Evolutionary conservation across 2,329 filamentous ascomycete species (phyloP).

Genomic region (Aspergillus costaricaensis): DNA sequence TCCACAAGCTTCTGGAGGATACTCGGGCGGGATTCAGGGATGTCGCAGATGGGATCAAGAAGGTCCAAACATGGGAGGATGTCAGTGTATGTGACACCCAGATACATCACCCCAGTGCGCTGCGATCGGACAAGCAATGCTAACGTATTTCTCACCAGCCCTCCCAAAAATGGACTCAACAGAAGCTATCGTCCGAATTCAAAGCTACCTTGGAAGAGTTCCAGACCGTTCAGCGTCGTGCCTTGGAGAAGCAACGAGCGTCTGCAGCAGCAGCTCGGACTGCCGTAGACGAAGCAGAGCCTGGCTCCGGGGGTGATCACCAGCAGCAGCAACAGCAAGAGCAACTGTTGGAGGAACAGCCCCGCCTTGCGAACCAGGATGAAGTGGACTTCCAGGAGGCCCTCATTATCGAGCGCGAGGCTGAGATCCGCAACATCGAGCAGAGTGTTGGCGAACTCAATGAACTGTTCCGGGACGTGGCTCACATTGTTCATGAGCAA

Average conservation of each 20-base stretch:
- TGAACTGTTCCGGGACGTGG: constrained; percentile 96
- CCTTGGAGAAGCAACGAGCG: constrained; percentile 88
- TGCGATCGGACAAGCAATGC: constrained; percentile 13
- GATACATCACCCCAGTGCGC: neutral
- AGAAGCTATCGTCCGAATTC: constrained; percentile 93
- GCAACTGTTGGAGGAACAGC: constrained; percentile 74
- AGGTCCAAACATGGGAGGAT: constrained; percentile 82
- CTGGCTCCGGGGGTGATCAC: constrained; percentile 35
- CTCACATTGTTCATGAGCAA: constrained; percentile 93
- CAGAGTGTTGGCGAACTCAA: constrained; percentile 94
- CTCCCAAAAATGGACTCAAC: constrained; percentile 93
- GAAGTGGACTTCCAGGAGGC: constrained; percentile 98
- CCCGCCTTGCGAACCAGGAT: constrained; percentile 82
- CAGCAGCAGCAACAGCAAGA: constrained; percentile 63
- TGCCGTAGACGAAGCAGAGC: constrained; percentile 64
- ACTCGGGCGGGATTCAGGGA: constrained; percentile 85
- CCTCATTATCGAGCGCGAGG: constrained; percentile 92
- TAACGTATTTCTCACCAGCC: constrained; percentile 57
- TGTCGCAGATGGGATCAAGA: constrained; percentile 91
- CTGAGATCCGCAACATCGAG: constrained; percentile 96
- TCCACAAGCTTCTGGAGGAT: constrained; percentile 84
- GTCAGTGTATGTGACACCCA: constrained; percentile 63
- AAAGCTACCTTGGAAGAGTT: constrained; percentile 86
- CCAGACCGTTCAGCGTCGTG: constrained; percentile 83
- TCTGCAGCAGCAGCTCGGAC: constrained; percentile 80